These are phyloP conservation scores for Ophiostoma novo-ulmi DNA, from an alignment of 2,329 filamentous ascomycete species.

Conservation along the genomic window DNA sequence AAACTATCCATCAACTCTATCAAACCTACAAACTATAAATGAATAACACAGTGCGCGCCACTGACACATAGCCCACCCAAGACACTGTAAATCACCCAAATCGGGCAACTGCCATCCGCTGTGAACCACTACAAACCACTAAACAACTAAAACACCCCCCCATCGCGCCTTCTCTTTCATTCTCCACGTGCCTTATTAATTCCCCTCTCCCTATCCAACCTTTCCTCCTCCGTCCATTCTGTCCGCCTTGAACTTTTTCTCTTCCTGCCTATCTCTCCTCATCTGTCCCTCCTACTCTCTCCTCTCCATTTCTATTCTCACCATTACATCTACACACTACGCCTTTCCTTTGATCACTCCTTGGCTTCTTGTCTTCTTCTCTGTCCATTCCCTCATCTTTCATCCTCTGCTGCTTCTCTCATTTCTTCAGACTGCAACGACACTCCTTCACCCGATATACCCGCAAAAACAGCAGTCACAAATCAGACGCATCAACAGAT, in stretches of 20 bases:
- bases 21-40: too few relatives aligned
- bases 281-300: neutral
- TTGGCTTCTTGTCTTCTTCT: neutral
- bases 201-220: conserved; percentile 16
- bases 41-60: neutral
- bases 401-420: neutral
- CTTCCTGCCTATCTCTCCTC: conserved; percentile 4
- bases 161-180: conserved; percentile 7
- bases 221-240: conserved; percentile 11
- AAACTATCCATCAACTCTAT: neutral
- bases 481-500: neutral
- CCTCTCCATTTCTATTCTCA: neutral
- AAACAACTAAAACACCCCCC: conserved; percentile 6
- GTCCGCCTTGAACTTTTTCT: conserved; percentile 10
- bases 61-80: neutral
- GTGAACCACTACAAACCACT: conserved; percentile 1
- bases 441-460: neutral
- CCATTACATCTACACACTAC: neutral
- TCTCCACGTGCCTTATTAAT: conserved; percentile 16
- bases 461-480: neutral
- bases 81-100: neutral
- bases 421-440: neutral
- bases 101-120: conserved; percentile 10
- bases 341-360: neutral
- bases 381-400: neutral